phyloP scores from a whole-genome alignment of 345 rosid genomes.

The Ceriops tagal region DNA sequence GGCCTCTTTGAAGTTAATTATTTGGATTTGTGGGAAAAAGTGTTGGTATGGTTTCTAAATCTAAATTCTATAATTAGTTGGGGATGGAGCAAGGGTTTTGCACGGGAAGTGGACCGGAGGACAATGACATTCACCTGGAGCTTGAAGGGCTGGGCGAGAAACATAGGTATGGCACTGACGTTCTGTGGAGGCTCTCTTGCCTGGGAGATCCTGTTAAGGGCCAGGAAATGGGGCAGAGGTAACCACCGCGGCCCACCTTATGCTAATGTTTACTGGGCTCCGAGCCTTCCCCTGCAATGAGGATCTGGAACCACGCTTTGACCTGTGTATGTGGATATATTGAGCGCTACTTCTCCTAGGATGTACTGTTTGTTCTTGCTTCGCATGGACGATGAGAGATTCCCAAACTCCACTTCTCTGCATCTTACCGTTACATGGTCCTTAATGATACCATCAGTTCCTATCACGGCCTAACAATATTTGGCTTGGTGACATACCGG shows the following conservation, averaged over 20 bases:
- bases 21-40: background rate
- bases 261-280: constrained; percentile 47
- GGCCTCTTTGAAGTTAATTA: background rate
- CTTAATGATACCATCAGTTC: background rate
- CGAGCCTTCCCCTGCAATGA: constrained; percentile 65
- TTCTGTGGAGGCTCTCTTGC: constrained; percentile 64
- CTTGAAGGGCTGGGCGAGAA: constrained; percentile 84
- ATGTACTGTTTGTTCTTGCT: constrained; percentile 8
- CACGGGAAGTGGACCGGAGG: constrained; percentile 80
- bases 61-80: background rate
- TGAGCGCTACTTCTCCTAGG: background rate
- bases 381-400: background rate
- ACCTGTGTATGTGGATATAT: constrained; percentile 4
- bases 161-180: constrained; percentile 67
- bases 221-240: constrained; percentile 75
- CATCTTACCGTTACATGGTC: background rate
- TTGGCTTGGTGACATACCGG: background rate
- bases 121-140: constrained; percentile 64
- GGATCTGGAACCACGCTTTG: constrained; percentile 67
- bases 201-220: constrained; percentile 53
- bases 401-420: background rate
- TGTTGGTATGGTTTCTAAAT: background rate
- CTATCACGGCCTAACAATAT: background rate
- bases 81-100: constrained; percentile 86
- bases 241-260: constrained; percentile 76